Evolutionary conservation across 495 filamentous ascomycete species (phyloP).

Genomic region (Neurospora sublineolata): DNA sequence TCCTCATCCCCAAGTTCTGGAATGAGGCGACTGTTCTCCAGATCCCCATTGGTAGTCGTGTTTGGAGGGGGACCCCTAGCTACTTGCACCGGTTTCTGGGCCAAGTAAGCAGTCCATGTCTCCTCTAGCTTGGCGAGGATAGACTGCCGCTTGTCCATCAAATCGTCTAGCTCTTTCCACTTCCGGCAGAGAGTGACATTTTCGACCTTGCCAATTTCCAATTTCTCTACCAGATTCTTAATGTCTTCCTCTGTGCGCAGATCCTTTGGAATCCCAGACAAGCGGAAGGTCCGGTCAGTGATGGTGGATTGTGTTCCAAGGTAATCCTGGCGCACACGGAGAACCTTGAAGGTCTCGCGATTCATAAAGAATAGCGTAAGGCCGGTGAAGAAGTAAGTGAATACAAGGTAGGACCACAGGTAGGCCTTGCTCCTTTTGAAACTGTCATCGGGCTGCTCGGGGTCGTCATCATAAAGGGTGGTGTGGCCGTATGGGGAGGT

Average conservation of each 20-base stretch:
- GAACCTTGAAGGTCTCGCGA: conserved; percentile 69
- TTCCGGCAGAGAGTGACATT: conserved; percentile 76
- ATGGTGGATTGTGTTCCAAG: conserved; percentile 86
- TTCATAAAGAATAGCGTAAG: conserved; percentile 76
- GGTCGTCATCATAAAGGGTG: neutral
- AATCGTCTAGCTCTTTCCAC: conserved; percentile 71
- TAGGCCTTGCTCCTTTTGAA: conserved; percentile 37
- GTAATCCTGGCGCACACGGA: conserved; percentile 77
- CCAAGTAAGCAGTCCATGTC: conserved; percentile 61
- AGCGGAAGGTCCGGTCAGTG: conserved; percentile 83
- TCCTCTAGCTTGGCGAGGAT: conserved; percentile 69
- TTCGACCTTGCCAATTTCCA: conserved; percentile 90
- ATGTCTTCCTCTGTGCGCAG: conserved; percentile 73
- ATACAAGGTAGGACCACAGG: conserved; percentile 87
- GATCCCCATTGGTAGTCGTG: neutral
- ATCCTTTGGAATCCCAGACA: conserved; percentile 78
- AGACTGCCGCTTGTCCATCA: conserved; percentile 55
- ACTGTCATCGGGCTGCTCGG: conserved; percentile 22
- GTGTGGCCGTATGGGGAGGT: neutral
- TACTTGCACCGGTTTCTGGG: conserved; percentile 13
- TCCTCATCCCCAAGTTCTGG: conserved; percentile 25
- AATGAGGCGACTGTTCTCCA: neutral
- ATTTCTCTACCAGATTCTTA: conserved; percentile 72
- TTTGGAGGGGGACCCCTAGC: conserved; percentile 1
- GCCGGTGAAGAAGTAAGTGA: conserved; percentile 80